These are phyloP conservation scores for Vitis cinerea DNA, from an alignment of 164 flowering plant genomes.

Conservation along the genomic window DNA sequence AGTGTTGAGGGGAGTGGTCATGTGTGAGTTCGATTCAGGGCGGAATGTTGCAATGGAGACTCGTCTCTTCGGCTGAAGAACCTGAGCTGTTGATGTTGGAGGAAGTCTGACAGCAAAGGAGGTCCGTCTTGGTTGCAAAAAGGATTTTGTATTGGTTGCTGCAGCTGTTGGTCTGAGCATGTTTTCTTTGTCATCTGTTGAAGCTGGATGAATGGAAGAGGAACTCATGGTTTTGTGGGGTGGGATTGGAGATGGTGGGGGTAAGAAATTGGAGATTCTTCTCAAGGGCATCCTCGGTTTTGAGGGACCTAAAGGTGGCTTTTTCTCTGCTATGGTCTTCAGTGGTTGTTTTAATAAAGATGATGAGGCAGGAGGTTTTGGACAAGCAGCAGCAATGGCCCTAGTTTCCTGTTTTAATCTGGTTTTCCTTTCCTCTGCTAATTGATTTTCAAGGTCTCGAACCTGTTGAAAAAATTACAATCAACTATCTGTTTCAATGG, in stretches of 20 bases:
- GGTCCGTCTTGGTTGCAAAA: conserved; percentile 50
- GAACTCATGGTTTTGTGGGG: conserved; percentile 8
- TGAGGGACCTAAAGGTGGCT: conserved; percentile 77
- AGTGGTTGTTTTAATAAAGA: conserved; percentile 31
- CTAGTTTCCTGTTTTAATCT: conserved; percentile 69
- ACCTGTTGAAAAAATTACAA: conserved; percentile 39
- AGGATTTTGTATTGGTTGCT: conserved; percentile 22
- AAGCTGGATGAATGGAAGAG: conserved; percentile 12
- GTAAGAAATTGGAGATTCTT: conserved; percentile 58
- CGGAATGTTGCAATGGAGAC: conserved; percentile 71
- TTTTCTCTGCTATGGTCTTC: conserved; percentile 41
- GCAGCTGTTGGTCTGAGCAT: conserved; percentile 18
- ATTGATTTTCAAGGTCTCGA: conserved; percentile 75
- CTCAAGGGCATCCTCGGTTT: conserved; percentile 61
- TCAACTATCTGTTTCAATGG: neutral
- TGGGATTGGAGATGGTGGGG: conserved; percentile 40
- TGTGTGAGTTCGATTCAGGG: conserved; percentile 37
- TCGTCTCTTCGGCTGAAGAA: conserved; percentile 57
- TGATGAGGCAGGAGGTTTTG: conserved; percentile 30
- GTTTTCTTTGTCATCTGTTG: conserved; percentile 52
- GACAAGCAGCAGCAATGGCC: conserved; percentile 50
- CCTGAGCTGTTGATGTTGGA: conserved; percentile 20
- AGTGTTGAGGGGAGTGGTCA: conserved; percentile 42
- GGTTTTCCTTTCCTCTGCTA: conserved; percentile 76
- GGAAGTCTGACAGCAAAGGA: conserved; percentile 60